A percentile compares a stretch with the other conserved stretches of the same genome.
Evolutionary conservation across 225 moss, liverwort and hornwort species (phyloP).

Genomic region (Asterella californica): DNA sequence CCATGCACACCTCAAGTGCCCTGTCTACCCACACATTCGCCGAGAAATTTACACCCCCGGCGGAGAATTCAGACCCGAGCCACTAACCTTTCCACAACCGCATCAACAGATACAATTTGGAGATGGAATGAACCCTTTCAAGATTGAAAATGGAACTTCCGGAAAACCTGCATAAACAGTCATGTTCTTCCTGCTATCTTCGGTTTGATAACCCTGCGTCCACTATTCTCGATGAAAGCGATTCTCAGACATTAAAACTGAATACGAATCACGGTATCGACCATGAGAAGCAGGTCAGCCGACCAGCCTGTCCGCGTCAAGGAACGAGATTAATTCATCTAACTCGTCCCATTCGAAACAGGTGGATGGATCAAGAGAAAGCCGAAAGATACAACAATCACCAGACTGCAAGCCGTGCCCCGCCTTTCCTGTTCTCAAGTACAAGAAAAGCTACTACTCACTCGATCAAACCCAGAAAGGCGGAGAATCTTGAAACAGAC

Average conservation of each 20-base stretch:
- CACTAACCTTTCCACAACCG: neutral
- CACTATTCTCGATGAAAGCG: neutral
- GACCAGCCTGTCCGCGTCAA: neutral
- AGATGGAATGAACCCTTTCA: neutral
- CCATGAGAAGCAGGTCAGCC: neutral
- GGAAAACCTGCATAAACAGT: neutral
- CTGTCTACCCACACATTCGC: neutral
- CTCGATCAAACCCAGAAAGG: neutral
- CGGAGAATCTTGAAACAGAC: neutral
- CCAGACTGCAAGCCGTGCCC: neutral
- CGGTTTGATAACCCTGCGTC: neutral
- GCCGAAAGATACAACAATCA: neutral
- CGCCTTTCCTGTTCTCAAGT: neutral
- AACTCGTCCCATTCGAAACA: neutral
- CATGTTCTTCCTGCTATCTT: neutral
- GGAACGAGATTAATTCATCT: neutral
- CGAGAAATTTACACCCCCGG: neutral
- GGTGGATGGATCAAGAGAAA: too few relatives aligned
- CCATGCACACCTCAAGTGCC: neutral
- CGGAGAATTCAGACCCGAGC: neutral
- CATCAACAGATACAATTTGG: neutral
- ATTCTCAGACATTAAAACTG: neutral
- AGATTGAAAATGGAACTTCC: neutral
- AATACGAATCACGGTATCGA: neutral
- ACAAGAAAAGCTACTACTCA: neutral